Conservation (phyloP, 108 stramenopile genomes). For the Discostella stelligeroides region DNA sequence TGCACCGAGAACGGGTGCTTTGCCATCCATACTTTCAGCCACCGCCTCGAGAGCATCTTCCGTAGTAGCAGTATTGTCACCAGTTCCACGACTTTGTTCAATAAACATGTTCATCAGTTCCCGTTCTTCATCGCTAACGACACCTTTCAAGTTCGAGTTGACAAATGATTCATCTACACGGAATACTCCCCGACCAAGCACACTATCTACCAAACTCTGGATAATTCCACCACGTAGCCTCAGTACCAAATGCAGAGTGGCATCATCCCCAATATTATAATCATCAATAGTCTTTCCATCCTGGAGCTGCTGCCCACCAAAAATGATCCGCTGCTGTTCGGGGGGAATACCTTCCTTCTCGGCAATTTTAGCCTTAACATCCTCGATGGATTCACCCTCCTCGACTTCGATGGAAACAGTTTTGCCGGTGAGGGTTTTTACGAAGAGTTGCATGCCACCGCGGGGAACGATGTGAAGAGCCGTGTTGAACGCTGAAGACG, state of each 20-base stretch:
- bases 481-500: slow-evolving; percentile 21
- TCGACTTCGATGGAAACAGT: slow-evolving; percentile 97
- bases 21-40: slow-evolving; percentile 26
- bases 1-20: slow-evolving; percentile 53
- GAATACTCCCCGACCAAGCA: slow-evolving; percentile 56
- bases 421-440: slow-evolving; percentile 96
- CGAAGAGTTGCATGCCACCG: slow-evolving; percentile 95
- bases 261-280: slow-evolving; percentile 95
- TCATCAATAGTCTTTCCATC: slow-evolving; percentile 94
- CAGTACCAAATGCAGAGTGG: slow-evolving; percentile 93
- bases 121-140: slow-evolving; percentile 73
- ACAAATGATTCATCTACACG: slow-evolving; percentile 86
- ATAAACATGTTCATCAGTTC: slow-evolving; percentile 79
- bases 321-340: slow-evolving; percentile 95
- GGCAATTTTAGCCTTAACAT: slow-evolving; percentile 96
- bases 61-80: slow-evolving; percentile 10
- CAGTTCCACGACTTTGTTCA: slow-evolving; percentile 53
- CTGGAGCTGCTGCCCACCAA: slow-evolving; percentile 97
- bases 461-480: slow-evolving; percentile 40
- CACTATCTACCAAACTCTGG: slow-evolving; percentile 31
- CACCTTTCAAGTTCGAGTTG: slow-evolving; percentile 58
- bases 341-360: slow-evolving; percentile 97
- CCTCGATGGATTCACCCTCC: slow-evolving; percentile 96
- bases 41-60: slow-evolving; percentile 14
- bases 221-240: slow-evolving; percentile 74